Conservation (phyloP, 1,139 yeast genomes). For the Suhomyces chickasaworum region DNA sequence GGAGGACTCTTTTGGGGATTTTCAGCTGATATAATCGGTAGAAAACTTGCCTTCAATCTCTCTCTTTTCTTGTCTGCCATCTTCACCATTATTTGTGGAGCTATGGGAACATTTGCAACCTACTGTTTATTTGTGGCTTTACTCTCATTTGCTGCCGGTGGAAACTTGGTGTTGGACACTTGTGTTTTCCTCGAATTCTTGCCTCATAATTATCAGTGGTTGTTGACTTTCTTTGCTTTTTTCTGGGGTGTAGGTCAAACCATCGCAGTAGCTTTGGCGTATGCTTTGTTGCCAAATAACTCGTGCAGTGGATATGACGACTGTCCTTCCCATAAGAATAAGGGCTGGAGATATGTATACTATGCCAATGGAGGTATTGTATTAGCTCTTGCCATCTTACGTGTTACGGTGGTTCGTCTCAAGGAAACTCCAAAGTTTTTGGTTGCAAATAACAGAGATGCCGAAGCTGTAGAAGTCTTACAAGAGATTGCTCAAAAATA, state of each 20-base stretch:
- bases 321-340: conserved; percentile 34
- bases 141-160: conserved; percentile 31
- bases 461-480: conserved; percentile 34
- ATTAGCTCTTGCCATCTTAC: conserved; percentile 29
- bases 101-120: conserved; percentile 32
- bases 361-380: conserved; percentile 37
- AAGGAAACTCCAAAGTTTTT: conserved; percentile 41
- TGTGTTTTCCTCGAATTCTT: conserved; percentile 32
- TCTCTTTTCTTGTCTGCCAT: conserved; percentile 27
- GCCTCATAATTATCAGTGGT: conserved; percentile 29
- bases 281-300: conserved; percentile 34
- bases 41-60: conserved; percentile 39
- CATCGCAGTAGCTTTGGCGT: conserved; percentile 34
- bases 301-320: conserved; percentile 29
- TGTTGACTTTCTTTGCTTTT: conserved; percentile 44
- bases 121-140: conserved; percentile 30
- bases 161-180: conserved; percentile 35
- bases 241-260: conserved; percentile 43
- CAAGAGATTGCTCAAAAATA: conserved; percentile 32
- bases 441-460: conserved; percentile 36
- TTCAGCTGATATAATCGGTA: conserved; percentile 28
- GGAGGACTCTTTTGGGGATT: conserved; percentile 49
- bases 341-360: conserved; percentile 42
- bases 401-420: conserved; percentile 34
- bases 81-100: conserved; percentile 31